Base-by-base conservation (phyloP, 1,139 yeast genomes). In the Debaryomycetaceae sp. region DNA sequence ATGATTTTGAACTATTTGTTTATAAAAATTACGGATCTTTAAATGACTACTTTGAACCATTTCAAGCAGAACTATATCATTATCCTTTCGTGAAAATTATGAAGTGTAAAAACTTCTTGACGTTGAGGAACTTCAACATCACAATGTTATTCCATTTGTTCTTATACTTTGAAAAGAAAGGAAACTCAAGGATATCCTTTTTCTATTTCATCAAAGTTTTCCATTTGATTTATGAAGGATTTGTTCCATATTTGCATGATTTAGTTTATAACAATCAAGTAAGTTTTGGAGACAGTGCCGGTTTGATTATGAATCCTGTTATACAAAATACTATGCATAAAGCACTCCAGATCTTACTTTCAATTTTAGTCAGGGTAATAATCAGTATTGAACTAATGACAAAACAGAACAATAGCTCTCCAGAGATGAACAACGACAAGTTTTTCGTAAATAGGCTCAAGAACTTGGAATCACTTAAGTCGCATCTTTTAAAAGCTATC, bases 231-330 rank as follows among this genome's bases (percentile, higher is more conserved):
- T 47, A 54, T 34, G 47, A 56, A 8, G 71, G 65, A 26, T 51
- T 67, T 37, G 42, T 66, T 13, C 70, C 71, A 4, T 53, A 51
- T n/a, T 51, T 56, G 35, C 48, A 53, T 39, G 56, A 58, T 13
- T 51, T 71, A 32, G 51, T 68, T 34, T 42, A 45, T 33, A 58
- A 60, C 35, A 64, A 62, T 43, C 50, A 55, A 26, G 42, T 48
- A 3, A 58, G 63, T 41, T 69, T 70, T 47, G 74, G 70, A 3
- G 58, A 57, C 8, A 54, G 55, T 5, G 60, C 75, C 17, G 77
- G 71, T 43, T 59, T 65, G 48, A 50, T 63, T 11, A 46, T 72
- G 4, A 63, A 69, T 6, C 77, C 77, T 0, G 52, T 56, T 1
- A 51, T 71, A 33, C 63, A 68, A 34, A 51, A 55, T 39, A 49